Percentiles rank a stretch among this genome's conserved stretches.
Conservation (phyloP, 2,329 filamentous ascomycete species). For the Pestalotiopsis sp. region DNA sequence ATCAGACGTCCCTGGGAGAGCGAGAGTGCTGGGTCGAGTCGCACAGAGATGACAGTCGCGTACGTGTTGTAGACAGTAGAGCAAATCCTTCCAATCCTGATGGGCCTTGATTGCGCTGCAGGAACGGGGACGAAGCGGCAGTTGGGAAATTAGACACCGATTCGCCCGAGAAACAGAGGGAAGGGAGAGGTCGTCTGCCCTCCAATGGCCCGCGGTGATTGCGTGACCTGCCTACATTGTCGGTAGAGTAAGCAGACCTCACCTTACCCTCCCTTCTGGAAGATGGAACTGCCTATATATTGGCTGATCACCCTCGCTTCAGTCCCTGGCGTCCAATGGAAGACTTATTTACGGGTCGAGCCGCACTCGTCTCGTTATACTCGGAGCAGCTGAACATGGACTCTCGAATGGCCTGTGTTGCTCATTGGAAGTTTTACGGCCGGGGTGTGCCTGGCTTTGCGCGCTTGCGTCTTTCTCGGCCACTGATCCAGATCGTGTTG, state of each 20-base stretch:
- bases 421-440: slow-evolving; percentile 1
- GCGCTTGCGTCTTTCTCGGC: not conserved
- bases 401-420: not conserved
- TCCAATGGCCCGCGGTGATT: not conserved
- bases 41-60: slow-evolving; percentile 8
- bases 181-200: not conserved
- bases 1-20: not conserved
- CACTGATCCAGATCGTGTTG: not conserved
- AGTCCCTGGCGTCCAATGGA: not conserved
- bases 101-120: slow-evolving; percentile 6
- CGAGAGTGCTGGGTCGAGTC: not conserved
- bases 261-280: not conserved
- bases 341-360: not conserved
- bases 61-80: not conserved
- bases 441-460: not conserved
- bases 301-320: not conserved
- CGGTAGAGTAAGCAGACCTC: no score
- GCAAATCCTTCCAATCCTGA: slow-evolving; percentile 3
- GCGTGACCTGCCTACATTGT: not conserved
- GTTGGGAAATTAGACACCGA: slow-evolving; percentile 1
- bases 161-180: not conserved
- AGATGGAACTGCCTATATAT: not conserved
- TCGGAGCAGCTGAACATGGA: not conserved
- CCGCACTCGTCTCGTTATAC: not conserved
- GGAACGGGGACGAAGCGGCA: slow-evolving; percentile 6